Evolutionary conservation across 495 filamentous ascomycete species (phyloP), one percentile per base, ranked within the genome.

Genomic region (Acidomyces sp.): DNA sequence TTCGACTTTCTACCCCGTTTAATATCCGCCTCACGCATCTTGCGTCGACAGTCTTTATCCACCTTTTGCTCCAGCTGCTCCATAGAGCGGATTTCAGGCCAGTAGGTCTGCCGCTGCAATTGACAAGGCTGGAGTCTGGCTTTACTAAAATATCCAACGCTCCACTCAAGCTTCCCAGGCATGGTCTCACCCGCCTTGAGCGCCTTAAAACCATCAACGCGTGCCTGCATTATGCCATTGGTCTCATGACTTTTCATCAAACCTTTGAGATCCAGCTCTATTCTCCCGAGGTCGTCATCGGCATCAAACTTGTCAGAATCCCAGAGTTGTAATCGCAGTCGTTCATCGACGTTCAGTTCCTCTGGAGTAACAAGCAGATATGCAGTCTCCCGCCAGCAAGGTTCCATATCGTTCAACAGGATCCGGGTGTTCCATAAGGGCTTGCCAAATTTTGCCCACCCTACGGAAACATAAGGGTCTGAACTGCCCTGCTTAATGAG

Each of bases 361-460:
- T 82, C 70, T 0, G 75, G 69, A 0, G 71, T 70, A 0, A 85
- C 74, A 1, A 83, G 60, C 3, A 85, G 49, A 27, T 66, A 74
- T 4, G 71, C 68, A 39, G 70, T 78, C 56, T 85, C 80, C 31
- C 80, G 63, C 77, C 78, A 85, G 28, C 62, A 63, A 0, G 80
- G 80, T 30, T 80, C 56, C 55, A 78, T 69, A 11, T 79, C 69
- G n/a, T 64, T 55, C 15, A 64, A 58, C 49, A 72, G 74, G 51
- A 87, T 72, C 54, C 69, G 74, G 23, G 67, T 82, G 29, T 71
- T 74, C 54, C 55, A 64, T 32, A 77, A 58, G 25, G 79, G 74
- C 46, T 82, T 83, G 34, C 77, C 75, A 50, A 82, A 81, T 45
- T 83, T 85, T 12, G 74, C 77, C 75, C 80, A 85, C 7, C 74